phyloP scores from a whole-genome alignment of 2,329 filamentous ascomycete species.

The Basipetospora chlamydospora region DNA sequence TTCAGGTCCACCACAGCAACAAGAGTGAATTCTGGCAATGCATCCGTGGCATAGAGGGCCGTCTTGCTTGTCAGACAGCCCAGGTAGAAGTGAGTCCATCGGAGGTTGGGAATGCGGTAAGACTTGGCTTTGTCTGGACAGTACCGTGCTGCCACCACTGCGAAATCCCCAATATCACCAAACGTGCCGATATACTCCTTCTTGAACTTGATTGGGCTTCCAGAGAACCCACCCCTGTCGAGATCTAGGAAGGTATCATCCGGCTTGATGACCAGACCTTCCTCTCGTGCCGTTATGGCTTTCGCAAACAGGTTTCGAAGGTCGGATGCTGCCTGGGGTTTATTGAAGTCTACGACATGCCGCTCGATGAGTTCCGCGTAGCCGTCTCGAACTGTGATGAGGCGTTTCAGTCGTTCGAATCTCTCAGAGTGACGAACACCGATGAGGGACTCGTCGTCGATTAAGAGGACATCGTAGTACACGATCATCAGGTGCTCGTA shows the following conservation, averaged over 20 bases:
- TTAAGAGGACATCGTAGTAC: constrained; percentile 42
- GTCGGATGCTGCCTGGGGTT: constrained; percentile 30
- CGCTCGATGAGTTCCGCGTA: constrained; percentile 53
- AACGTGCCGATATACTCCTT: constrained; percentile 68
- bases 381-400: constrained; percentile 40
- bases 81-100: constrained; percentile 71
- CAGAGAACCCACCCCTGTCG: constrained; percentile 21
- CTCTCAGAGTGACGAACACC: constrained; percentile 40
- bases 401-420: constrained; percentile 40
- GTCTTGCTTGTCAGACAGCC: constrained; percentile 60
- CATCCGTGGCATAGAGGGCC: constrained; percentile 33
- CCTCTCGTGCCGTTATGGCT: constrained; percentile 50
- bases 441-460: constrained; percentile 39
- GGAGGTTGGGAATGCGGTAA: constrained; percentile 36
- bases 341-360: constrained; percentile 51
- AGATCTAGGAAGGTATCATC: constrained; percentile 64
- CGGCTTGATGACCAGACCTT: constrained; percentile 72
- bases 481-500: constrained; percentile 47
- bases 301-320: constrained; percentile 52
- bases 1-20: constrained; percentile 49
- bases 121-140: constrained; percentile 46
- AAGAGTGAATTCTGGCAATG: constrained; percentile 47
- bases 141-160: constrained; percentile 61
- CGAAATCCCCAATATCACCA: constrained; percentile 74
- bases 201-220: constrained; percentile 67